A percentile compares a stretch with the other conserved stretches of the same genome.
Conservation (phyloP, 768 basidiomycete species). For the Lentinula detonsa region DNA sequence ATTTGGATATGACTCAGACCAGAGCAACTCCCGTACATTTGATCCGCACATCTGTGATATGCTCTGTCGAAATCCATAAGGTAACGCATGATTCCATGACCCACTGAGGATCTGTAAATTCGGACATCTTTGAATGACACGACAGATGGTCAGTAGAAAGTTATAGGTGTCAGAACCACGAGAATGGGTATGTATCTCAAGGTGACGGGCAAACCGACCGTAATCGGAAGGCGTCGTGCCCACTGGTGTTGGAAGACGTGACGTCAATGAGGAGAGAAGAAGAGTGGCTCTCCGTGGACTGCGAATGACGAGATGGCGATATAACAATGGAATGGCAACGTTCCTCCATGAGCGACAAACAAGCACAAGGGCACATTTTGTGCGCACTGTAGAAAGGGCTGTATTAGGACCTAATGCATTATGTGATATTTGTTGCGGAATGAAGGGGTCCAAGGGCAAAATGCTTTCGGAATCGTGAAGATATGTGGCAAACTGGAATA, state of each 20-base stretch:
- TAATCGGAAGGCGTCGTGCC: conserved; percentile 7
- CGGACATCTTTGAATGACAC: conserved; percentile 38
- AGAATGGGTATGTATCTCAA: conserved; percentile 41
- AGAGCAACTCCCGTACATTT: conserved; percentile 36
- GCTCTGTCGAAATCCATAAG: conserved; percentile 35
- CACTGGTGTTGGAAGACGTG: conserved; percentile 29
- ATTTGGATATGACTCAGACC: conserved; percentile 24
- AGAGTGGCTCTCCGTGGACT: conserved; percentile 35
- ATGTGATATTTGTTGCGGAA: conserved; percentile 29
- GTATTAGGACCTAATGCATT: conserved; percentile 44
- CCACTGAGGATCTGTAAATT: conserved; percentile 40
- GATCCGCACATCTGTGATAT: conserved; percentile 33
- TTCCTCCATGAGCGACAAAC: conserved; percentile 43
- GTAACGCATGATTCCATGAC: conserved; percentile 38
- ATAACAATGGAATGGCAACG: conserved; percentile 36
- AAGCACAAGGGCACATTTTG: conserved; percentile 43
- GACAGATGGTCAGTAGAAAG: conserved; percentile 37
- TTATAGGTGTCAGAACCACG: conserved; percentile 29
- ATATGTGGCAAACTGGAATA: conserved; percentile 50
- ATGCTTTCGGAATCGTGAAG: conserved; percentile 37
- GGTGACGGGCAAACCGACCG: conserved; percentile 12
- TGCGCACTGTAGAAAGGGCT: conserved; percentile 36
- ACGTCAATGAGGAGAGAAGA: background rate
- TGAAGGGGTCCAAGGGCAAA: conserved; percentile 42
- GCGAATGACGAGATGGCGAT: conserved; percentile 38